Conservation (phyloP, 1,284 basidiomycete genomes). For the Amylostereum areolatum region DNA sequence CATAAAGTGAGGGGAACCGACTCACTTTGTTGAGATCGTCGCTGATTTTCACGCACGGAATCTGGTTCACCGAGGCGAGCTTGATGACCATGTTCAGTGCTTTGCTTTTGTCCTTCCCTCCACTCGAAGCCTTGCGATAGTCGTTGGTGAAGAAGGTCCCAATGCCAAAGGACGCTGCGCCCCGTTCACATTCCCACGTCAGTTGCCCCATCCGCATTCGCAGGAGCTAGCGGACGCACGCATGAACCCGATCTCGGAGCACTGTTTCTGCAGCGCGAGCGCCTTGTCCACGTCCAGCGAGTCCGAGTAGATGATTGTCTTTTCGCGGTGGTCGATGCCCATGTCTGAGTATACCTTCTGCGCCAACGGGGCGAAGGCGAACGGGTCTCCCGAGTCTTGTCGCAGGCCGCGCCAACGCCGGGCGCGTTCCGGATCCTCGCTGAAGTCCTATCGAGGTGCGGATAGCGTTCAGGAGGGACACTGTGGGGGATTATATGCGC, state of each 20-base stretch:
- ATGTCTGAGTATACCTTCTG: conserved; percentile 65
- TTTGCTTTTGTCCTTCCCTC: conserved; percentile 58
- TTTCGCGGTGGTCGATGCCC: conserved; percentile 59
- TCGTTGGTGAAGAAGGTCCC: conserved; percentile 91
- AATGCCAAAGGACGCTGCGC: conserved; percentile 75
- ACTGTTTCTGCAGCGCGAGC: conserved; percentile 64
- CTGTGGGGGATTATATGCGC: background rate
- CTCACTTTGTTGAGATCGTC: conserved; percentile 83
- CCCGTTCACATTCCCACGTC: background rate
- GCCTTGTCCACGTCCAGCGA: conserved; percentile 69
- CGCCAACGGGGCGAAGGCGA: conserved; percentile 67
- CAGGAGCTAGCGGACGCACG: conserved; percentile 34
- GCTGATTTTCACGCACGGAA: conserved; percentile 85
- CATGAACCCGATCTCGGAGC: conserved; percentile 68
- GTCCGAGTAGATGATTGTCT: conserved; percentile 82
- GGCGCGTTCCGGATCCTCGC: conserved; percentile 52
- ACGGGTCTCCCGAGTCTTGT: conserved; percentile 91
- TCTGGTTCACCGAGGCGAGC: conserved; percentile 66
- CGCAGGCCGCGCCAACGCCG: conserved; percentile 74
- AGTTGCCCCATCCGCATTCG: too few relatives aligned
- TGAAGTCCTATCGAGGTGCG: conserved; percentile 46
- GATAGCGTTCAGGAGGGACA: too few relatives aligned
- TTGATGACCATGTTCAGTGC: conserved; percentile 94
- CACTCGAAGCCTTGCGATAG: conserved; percentile 56
- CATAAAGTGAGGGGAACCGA: background rate